Evolutionary conservation across 345 rosid species (phyloP).

Genomic region (Eucalyptus pauciflora): DNA sequence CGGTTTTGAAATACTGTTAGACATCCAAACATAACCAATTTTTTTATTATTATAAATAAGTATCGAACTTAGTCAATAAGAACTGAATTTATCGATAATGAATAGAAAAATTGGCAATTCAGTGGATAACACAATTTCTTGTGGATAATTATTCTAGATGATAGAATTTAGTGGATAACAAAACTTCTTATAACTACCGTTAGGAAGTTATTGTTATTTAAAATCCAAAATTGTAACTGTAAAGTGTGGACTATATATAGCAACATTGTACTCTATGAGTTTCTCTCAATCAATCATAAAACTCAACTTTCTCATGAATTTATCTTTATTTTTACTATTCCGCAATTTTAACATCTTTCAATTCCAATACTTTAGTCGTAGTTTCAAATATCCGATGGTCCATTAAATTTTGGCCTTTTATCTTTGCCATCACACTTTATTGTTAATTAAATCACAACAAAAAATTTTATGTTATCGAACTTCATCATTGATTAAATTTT

Average conservation of each 20-base stretch:
- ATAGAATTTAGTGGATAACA: background rate
- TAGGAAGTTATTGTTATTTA: too few relatives aligned
- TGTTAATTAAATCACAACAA: background rate
- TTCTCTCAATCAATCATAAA: background rate
- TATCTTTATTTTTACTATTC: background rate
- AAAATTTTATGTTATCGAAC: accelerated
- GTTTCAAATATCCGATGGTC: accelerated
- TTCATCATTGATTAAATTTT: too few relatives aligned
- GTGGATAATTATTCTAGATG: background rate
- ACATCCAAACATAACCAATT: background rate
- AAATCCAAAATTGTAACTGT: background rate
- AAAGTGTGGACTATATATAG: background rate
- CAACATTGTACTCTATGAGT: background rate
- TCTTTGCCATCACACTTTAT: background rate
- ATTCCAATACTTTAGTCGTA: accelerated
- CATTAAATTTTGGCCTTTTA: too few relatives aligned
- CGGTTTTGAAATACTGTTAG: background rate
- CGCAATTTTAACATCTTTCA: background rate
- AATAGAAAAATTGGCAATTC: too few relatives aligned
- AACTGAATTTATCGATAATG: background rate
- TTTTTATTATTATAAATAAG: background rate
- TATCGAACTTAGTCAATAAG: background rate
- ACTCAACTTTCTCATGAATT: background rate
- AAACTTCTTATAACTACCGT: background rate
- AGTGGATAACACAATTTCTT: too few relatives aligned